Percentiles rank a stretch among this genome's conserved stretches.
Conservation (phyloP, 2,329 filamentous ascomycete genomes). For the Pleoardoris graminearum region DNA sequence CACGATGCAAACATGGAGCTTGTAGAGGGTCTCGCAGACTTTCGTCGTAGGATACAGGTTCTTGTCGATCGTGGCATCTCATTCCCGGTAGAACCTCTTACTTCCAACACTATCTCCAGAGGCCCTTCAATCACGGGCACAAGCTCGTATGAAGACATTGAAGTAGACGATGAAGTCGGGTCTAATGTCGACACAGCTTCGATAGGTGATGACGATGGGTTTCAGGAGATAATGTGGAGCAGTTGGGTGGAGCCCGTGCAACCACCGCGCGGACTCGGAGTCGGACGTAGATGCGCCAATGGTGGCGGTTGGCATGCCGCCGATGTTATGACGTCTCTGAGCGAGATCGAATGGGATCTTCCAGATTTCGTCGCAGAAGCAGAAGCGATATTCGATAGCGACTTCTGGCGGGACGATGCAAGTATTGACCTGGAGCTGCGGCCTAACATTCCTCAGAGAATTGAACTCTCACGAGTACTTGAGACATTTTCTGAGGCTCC, state of each 20-base stretch:
- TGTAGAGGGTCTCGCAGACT: not conserved
- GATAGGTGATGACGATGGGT: no score
- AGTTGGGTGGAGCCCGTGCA: no score
- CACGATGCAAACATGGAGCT: not conserved
- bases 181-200: no score
- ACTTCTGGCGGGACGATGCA: not conserved
- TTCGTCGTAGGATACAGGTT: no score
- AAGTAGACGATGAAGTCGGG: no score
- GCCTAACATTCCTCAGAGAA: not conserved
- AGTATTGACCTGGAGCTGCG: not conserved
- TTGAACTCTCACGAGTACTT: not conserved
- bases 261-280: not conserved
- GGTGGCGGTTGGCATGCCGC: no score
- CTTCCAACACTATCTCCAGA: no score
- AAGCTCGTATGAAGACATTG: no score
- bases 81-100: no score
- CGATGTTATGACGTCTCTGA: not conserved
- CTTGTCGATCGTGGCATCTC: no score
- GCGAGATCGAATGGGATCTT: not conserved
- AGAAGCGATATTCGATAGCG: not conserved
- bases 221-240: no score
- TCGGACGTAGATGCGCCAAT: not conserved
- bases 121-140: no score
- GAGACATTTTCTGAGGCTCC: not conserved
- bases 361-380: not conserved